Base-by-base conservation (phyloP, 331 rosid species). In the Erythrophleum ivorense region DNA sequence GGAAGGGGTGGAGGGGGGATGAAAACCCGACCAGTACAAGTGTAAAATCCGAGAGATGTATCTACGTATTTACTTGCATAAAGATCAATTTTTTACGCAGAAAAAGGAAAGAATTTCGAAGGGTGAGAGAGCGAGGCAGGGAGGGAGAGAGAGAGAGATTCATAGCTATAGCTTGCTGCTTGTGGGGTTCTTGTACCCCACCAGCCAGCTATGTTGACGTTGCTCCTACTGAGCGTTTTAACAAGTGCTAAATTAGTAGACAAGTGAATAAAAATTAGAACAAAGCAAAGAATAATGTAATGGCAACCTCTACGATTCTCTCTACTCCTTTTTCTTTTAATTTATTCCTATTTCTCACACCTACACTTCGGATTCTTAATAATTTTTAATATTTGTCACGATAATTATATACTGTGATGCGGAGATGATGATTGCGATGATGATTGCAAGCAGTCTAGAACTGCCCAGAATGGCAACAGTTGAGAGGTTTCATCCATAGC, bases 141-240 rank as follows among this genome's bases (percentile, higher is more conserved):
- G 29, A 15, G 15, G 0, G 10, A 24, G 55, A 48, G 18, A 34
- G 6, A 34, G 77, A 68, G 71, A 67, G 36, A 34, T 54, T 67
- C 75, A 65, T 65, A 19, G 75, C 50, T 36, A 18, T 52, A 24
- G 67, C 41, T 31, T 80, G 86, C 60, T 41, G 50, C 63, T 80
- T 80, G 83, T 82, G 87, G 85, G 90, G 93, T 84, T 82, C 76
- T 63, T 19, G 77, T 77, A 6, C 91, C 82, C 86, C 87, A 84
- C 86, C 86, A 77, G 85, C 92, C 90, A 90, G 94, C 92, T 86
- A 88, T 79, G 90, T 86, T 88, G 94, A 88, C 90, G 76, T 90
- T 80, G 83, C 91, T 88, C 83, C 86, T 85, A 73, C 80, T 78
- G 15, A 48, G 54, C 34, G 41, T 34, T 82, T 40, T 57, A 75